phyloP scores from a whole-genome alignment of 2,329 filamentous ascomycete genomes.

The Xylariaceae sp. region DNA sequence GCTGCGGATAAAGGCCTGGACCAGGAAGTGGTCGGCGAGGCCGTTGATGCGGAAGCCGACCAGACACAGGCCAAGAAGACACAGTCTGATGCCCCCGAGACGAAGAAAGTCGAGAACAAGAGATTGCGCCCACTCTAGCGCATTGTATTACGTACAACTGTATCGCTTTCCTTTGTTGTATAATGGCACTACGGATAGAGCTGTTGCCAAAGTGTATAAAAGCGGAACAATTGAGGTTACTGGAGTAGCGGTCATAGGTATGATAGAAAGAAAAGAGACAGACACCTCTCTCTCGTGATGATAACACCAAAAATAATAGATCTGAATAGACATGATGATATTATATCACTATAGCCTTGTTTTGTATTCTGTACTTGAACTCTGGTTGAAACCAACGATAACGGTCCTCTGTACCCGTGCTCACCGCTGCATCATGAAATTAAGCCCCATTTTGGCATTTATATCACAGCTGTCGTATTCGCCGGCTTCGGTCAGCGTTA shows the following conservation, averaged over 20 bases:
- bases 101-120: slow-evolving; percentile 16
- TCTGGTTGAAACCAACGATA: too few species aligned
- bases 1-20: slow-evolving; percentile 49
- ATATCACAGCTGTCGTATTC: too few species aligned
- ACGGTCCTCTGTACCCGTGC: too few species aligned
- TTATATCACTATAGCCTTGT: too few species aligned
- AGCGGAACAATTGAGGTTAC: slow-evolving; percentile 17
- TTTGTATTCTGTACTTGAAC: too few species aligned
- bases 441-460: too few species aligned
- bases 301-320: slow-evolving; percentile 18
- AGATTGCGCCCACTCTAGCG: slow-evolving; percentile 5
- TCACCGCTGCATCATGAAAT: too few species aligned
- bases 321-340: slow-evolving; percentile 3
- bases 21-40: slow-evolving; percentile 51
- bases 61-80: slow-evolving; percentile 21
- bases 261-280: slow-evolving; percentile 15
- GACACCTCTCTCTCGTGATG: slow-evolving; percentile 11
- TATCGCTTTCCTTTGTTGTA: slow-evolving; percentile 31
- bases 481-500: too few species aligned
- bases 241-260: slow-evolving; percentile 20
- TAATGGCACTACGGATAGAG: slow-evolving; percentile 7
- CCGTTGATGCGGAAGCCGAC: slow-evolving; percentile 52
- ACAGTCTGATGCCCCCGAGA: slow-evolving; percentile 3
- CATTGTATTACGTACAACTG: slow-evolving; percentile 13
- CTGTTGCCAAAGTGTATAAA: slow-evolving; percentile 20